These are phyloP conservation scores for Epichloe typhina DNA, from an alignment of 2,329 filamentous ascomycete species.

Conservation along the genomic window DNA sequence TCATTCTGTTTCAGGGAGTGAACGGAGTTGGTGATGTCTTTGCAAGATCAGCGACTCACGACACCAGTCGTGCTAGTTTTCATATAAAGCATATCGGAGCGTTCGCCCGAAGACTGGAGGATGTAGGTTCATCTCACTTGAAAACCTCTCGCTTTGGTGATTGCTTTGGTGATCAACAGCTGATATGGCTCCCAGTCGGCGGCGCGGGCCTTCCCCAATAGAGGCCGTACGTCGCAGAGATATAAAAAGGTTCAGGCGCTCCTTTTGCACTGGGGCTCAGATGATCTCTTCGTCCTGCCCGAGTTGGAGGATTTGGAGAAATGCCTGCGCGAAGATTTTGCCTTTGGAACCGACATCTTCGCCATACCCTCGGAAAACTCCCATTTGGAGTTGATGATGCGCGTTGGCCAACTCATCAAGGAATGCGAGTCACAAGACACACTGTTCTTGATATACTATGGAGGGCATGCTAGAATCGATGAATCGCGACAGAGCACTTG, in stretches of 20 bases:
- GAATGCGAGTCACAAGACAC: slow-evolving; percentile 42
- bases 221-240: slow-evolving; percentile 35
- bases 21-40: slow-evolving; percentile 12
- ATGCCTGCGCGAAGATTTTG: slow-evolving; percentile 41
- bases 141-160: not conserved
- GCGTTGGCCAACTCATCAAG: slow-evolving; percentile 42
- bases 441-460: slow-evolving; percentile 45
- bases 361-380: slow-evolving; percentile 45
- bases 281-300: slow-evolving; percentile 44
- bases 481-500: slow-evolving; percentile 47
- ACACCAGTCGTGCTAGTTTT: slow-evolving; percentile 43
- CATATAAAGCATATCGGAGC: slow-evolving; percentile 43
- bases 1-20: not conserved
- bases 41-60: slow-evolving; percentile 35
- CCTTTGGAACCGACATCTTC: slow-evolving; percentile 44
- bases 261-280: slow-evolving; percentile 43
- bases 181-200: slow-evolving; percentile 30
- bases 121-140: slow-evolving; percentile 25
- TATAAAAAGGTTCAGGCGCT: slow-evolving; percentile 43
- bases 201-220: slow-evolving; percentile 42
- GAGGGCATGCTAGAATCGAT: slow-evolving; percentile 46
- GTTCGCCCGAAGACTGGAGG: slow-evolving; percentile 41
- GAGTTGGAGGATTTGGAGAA: slow-evolving; percentile 44
- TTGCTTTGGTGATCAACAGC: not conserved
- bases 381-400: slow-evolving; percentile 45